Conservation (phyloP, 345 rosid genomes). For the Moricandia arvensis region DNA sequence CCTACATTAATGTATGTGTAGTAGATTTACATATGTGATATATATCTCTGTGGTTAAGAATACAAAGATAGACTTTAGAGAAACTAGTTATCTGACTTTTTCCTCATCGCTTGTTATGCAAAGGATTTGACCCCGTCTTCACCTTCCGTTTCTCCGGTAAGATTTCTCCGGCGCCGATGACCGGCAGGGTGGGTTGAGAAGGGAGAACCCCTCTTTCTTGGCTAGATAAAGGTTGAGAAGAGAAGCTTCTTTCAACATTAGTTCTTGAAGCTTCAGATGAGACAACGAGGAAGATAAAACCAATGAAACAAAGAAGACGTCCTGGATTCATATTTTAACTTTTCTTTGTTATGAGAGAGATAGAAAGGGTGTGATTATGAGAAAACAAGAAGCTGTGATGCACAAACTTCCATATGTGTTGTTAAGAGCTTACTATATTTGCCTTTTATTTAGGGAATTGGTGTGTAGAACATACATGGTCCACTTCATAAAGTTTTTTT, state of each 20-base stretch:
- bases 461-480: slow-evolving; percentile 33
- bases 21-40: neutral
- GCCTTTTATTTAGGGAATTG: slow-evolving; percentile 31
- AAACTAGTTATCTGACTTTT: slow-evolving; percentile 4
- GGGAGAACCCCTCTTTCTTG: slow-evolving; percentile 25
- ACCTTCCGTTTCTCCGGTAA: slow-evolving; percentile 37
- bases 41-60: slow-evolving; percentile 8
- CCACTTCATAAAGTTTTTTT: slow-evolving; percentile 38
- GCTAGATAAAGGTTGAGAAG: neutral
- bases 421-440: slow-evolving; percentile 5
- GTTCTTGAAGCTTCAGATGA: slow-evolving; percentile 26
- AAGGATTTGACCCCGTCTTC: slow-evolving; percentile 35
- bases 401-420: slow-evolving; percentile 33
- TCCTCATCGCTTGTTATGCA: slow-evolving; percentile 29
- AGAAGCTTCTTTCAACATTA: slow-evolving; percentile 12
- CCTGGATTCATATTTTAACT: slow-evolving; percentile 10
- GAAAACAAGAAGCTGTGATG: slow-evolving; percentile 16
- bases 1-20: slow-evolving; percentile 19
- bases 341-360: neutral
- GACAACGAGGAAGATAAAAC: slow-evolving; percentile 15
- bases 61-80: neutral
- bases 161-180: slow-evolving; percentile 13
- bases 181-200: slow-evolving; percentile 5
- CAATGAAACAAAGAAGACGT: slow-evolving; percentile 26
- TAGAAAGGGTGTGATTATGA: slow-evolving; percentile 17